These are phyloP conservation scores for Grigorovia transvaalensis DNA, from an alignment of 805 yeast genomes.

Conservation along the genomic window DNA sequence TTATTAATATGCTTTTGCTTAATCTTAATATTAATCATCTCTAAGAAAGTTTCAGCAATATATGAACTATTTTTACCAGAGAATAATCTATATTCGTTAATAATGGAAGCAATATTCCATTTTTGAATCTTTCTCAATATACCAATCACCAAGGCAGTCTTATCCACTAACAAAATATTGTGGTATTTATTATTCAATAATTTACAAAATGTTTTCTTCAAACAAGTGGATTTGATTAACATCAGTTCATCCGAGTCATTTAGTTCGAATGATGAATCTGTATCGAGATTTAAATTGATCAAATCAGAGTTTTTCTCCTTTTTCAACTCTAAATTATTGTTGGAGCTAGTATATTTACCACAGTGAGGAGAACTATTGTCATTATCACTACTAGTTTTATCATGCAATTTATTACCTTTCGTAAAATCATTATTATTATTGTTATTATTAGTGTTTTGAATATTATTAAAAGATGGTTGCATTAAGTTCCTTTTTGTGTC, in stretches of 20 bases:
- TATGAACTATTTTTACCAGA: slow-evolving; percentile 66
- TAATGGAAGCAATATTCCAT: slow-evolving; percentile 79
- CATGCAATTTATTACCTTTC: not conserved
- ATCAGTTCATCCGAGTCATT: slow-evolving; percentile 54
- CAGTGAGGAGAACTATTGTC: not conserved
- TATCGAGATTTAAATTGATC: not conserved
- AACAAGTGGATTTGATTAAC: slow-evolving; percentile 56
- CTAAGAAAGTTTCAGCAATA: slow-evolving; percentile 73
- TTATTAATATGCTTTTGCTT: slow-evolving; percentile 16
- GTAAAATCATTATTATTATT: not conserved
- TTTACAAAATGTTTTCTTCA: slow-evolving; percentile 55
- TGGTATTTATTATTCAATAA: slow-evolving; percentile 52
- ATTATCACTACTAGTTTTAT: too few species aligned
- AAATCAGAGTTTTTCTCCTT: not conserved
- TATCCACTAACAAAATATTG: slow-evolving; percentile 68
- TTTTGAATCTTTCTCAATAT: slow-evolving; percentile 71
- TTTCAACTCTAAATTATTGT: not conserved
- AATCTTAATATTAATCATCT: slow-evolving; percentile 43
- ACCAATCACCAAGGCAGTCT: slow-evolving; percentile 71
- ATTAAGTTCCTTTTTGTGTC: not conserved
- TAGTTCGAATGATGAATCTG: slow-evolving; percentile 12
- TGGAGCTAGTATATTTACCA: not conserved
- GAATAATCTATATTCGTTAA: slow-evolving; percentile 75
- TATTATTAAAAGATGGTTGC: not conserved
- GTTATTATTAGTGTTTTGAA: too few species aligned